Conservation (phyloP, 2,329 filamentous ascomycete species). For the Pseudogymnoascus sp. region DNA sequence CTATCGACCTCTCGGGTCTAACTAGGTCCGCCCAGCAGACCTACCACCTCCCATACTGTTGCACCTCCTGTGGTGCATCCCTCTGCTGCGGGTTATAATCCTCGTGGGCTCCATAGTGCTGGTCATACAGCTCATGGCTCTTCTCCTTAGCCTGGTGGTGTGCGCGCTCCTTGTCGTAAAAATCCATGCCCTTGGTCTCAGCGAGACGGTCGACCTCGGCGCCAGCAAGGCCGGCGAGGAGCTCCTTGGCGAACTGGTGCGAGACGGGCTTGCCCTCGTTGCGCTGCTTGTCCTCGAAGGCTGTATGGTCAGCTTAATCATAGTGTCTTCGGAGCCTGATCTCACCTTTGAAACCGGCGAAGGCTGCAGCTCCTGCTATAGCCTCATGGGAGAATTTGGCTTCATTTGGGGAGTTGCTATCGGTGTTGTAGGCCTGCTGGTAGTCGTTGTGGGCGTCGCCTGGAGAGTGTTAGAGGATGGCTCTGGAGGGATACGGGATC, state of each 20-base stretch:
- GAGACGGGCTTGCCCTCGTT: constrained; percentile 60
- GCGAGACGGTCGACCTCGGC: constrained; percentile 69
- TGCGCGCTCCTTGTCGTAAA: constrained; percentile 48
- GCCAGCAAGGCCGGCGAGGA: constrained; percentile 62
- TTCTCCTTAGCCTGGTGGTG: constrained; percentile 50
- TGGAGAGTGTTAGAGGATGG: constrained; percentile 16
- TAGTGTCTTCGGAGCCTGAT: neutral
- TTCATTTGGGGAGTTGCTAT: constrained; percentile 36
- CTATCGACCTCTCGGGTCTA: neutral
- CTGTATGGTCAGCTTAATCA: neutral
- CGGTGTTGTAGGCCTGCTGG: constrained; percentile 34
- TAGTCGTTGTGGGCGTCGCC: constrained; percentile 36
- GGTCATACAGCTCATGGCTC: constrained; percentile 51
- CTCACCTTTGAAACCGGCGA: constrained; percentile 62
- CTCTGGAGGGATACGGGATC: no score
- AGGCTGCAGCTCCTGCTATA: constrained; percentile 66
- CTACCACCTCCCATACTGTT: constrained; percentile 19
- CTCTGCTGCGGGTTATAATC: constrained; percentile 33
- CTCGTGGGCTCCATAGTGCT: constrained; percentile 45
- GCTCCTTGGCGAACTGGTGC: constrained; percentile 71
- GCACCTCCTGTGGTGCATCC: constrained; percentile 26
- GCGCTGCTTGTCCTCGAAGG: constrained; percentile 68
- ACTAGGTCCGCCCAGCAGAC: neutral
- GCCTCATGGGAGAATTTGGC: constrained; percentile 63
- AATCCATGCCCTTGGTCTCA: constrained; percentile 61